Evolutionary conservation across 2,329 filamentous ascomycete genomes (phyloP).

Genomic region (Biscogniauxia marginata): DNA sequence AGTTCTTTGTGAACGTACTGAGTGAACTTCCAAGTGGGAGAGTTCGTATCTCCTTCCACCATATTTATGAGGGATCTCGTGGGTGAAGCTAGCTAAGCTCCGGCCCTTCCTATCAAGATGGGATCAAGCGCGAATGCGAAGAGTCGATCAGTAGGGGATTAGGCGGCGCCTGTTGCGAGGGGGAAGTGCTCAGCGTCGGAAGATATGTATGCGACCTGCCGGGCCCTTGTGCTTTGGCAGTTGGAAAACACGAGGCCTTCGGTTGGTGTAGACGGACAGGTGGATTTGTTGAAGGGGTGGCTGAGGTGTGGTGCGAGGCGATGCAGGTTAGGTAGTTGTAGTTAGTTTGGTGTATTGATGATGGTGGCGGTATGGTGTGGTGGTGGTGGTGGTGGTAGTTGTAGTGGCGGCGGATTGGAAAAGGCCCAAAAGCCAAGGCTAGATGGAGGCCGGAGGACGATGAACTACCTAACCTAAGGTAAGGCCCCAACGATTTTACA

Average conservation of each 20-base stretch:
- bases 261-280: conserved; percentile 10
- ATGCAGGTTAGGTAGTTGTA: conserved; percentile 10
- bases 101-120: conserved; percentile 10
- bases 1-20: conserved; percentile 63
- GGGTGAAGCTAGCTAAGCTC: conserved; percentile 24
- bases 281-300: conserved; percentile 1
- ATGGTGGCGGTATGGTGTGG: conserved; percentile 2
- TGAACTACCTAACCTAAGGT: not conserved
- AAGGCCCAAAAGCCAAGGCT: conserved; percentile 14
- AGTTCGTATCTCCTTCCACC: conserved; percentile 92
- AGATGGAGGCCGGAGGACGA: conserved; percentile 9
- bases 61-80: conserved; percentile 58
- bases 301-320: not conserved
- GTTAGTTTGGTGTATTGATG: conserved; percentile 5
- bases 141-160: conserved; percentile 4
- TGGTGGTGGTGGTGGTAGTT: conserved; percentile 5
- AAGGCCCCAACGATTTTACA: not conserved
- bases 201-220: conserved; percentile 13
- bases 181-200: conserved; percentile 9
- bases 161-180: conserved; percentile 10
- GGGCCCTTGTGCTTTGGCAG: conserved; percentile 6
- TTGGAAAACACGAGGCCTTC: conserved; percentile 4
- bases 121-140: not conserved
- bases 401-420: conserved; percentile 1
- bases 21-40: conserved; percentile 99